Conservation (phyloP, 352 stramenopile genomes). For the Phytopythium vexans region DNA sequence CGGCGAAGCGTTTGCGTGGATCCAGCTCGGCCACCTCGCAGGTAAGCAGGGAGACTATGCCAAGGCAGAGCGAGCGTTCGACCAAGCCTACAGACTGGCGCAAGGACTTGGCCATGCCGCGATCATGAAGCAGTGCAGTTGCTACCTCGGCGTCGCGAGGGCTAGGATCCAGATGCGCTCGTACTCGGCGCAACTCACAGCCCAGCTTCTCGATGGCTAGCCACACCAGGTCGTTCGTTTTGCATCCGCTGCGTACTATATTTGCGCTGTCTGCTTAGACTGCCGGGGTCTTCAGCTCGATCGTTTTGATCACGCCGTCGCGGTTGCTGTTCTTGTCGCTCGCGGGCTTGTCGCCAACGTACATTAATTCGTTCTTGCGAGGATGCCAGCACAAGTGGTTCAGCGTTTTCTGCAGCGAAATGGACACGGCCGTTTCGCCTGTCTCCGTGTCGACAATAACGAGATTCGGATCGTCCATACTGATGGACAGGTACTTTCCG, state of each 20-base stretch:
- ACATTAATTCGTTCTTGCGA: conserved; percentile 76
- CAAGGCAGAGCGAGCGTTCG: conserved; percentile 68
- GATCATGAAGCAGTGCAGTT: conserved; percentile 77
- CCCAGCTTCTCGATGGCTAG: conserved; percentile 10
- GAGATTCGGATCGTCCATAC: conserved; percentile 72
- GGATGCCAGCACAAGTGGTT: conserved; percentile 85
- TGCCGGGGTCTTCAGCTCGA: conserved; percentile 55
- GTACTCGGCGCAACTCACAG: conserved; percentile 49
- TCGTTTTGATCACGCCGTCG: conserved; percentile 82
- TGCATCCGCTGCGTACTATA: no score
- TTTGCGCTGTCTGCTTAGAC: background rate
- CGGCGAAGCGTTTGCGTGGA: conserved; percentile 83
- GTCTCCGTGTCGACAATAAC: conserved; percentile 64
- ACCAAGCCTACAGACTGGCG: conserved; percentile 75
- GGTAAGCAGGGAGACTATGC: conserved; percentile 52
- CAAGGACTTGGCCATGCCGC: conserved; percentile 61
- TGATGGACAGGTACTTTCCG: conserved; percentile 66
- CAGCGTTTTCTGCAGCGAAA: conserved; percentile 67
- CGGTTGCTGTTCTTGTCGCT: conserved; percentile 80
- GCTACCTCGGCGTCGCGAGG: conserved; percentile 73
- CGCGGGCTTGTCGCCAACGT: conserved; percentile 75
- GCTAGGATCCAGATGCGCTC: conserved; percentile 62
- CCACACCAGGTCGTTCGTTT: background rate
- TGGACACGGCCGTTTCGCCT: conserved; percentile 46
- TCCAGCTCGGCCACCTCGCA: conserved; percentile 78